Conservation (phyloP, 2,329 filamentous ascomycete genomes). For the Aureobasidium sp. region DNA sequence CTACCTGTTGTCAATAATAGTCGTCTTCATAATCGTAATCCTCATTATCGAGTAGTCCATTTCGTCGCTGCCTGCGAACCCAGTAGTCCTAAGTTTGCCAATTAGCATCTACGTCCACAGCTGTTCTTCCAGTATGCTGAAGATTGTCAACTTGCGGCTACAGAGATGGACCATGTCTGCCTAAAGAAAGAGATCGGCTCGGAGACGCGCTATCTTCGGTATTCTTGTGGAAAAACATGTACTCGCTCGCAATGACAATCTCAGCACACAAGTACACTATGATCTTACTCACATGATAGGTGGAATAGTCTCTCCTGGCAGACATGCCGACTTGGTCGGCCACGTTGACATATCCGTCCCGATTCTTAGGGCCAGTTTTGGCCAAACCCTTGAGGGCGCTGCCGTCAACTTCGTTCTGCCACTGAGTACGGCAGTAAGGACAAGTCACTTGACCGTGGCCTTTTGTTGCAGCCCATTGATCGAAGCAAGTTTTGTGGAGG, state of each 20-base stretch:
- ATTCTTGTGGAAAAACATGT: no score
- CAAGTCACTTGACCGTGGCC: constrained; percentile 24
- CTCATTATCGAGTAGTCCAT: neutral
- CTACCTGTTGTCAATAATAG: neutral
- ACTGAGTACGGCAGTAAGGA: constrained; percentile 27
- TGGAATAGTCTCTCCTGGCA: constrained; percentile 26
- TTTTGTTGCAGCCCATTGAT: constrained; percentile 41
- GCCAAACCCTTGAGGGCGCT: constrained; percentile 22
- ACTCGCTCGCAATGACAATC: no score
- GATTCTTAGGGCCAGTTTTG: constrained; percentile 21
- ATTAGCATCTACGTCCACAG: constrained; percentile 13
- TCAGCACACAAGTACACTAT: neutral
- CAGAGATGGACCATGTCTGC: no score
- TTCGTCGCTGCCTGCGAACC: constrained; percentile 2
- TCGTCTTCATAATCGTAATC: neutral
- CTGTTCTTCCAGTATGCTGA: neutral
- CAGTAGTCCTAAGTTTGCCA: neutral
- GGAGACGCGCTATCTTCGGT: no score
- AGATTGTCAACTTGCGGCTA: no score
- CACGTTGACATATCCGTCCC: constrained; percentile 30
- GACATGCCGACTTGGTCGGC: constrained; percentile 27
- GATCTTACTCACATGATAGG: constrained; percentile 21
- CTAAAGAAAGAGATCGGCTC: no score
- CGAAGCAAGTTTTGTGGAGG: constrained; percentile 51
- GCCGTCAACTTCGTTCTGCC: constrained; percentile 22